A percentile compares a stretch with the other conserved stretches of the same genome.
These are phyloP conservation scores for Millerozyma acaciae DNA, from an alignment of 805 yeast genomes.

Conservation along the genomic window DNA sequence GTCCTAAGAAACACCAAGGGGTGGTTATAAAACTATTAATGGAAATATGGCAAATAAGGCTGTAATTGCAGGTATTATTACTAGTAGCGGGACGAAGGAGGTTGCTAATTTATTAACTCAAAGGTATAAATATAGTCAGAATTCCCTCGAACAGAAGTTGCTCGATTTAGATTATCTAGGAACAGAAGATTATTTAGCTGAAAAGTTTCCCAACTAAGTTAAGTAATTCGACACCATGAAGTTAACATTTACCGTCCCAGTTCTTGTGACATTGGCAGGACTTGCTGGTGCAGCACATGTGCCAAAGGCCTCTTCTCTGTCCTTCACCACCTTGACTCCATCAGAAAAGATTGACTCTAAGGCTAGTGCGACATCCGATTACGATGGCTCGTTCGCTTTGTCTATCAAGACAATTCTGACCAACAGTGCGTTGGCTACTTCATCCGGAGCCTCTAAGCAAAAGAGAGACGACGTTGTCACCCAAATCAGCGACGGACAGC, in stretches of 20 bases:
- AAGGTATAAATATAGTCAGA: too few species aligned
- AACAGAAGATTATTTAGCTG: too few species aligned
- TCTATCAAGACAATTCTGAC: slow-evolving; percentile 21
- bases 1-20: too few species aligned
- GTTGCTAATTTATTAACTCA: too few species aligned
- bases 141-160: too few species aligned
- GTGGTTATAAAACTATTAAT: too few species aligned
- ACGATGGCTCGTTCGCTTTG: slow-evolving; percentile 30
- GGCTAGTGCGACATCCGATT: slow-evolving; percentile 22
- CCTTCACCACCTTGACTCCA: slow-evolving; percentile 31
- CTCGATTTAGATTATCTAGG: too few species aligned
- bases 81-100: too few species aligned
- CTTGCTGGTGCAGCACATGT: slow-evolving; percentile 21
- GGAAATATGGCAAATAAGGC: too few species aligned
- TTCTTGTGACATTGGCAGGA: slow-evolving; percentile 11
- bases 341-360: slow-evolving; percentile 23
- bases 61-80: too few species aligned
- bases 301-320: slow-evolving; percentile 16
- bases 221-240: too few species aligned
- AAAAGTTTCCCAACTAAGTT: too few species aligned
- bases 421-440: slow-evolving; percentile 12
- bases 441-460: slow-evolving; percentile 6
- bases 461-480: slow-evolving; percentile 16
- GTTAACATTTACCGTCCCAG: slow-evolving; percentile 3
- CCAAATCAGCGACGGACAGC: slow-evolving; percentile 36